Conservation (phyloP, 2,329 filamentous ascomycete genomes). For the Fusarium guadeloupense region DNA sequence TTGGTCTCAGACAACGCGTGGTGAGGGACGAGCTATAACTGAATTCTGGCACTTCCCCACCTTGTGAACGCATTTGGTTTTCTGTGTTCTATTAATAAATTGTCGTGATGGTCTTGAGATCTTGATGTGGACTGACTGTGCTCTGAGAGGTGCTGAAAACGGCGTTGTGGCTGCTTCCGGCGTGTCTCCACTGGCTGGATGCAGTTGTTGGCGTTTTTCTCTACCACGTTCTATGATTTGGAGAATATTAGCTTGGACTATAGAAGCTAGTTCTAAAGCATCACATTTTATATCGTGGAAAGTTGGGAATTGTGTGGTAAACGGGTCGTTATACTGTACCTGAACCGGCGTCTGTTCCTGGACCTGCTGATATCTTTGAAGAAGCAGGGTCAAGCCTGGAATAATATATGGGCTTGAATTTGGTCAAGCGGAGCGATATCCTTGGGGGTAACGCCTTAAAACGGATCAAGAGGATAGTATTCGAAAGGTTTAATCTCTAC, state of each 20-base stretch:
- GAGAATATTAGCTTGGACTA: too few relatives aligned
- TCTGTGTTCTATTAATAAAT: not conserved
- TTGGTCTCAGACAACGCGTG: slow-evolving; percentile 5
- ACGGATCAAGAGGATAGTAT: too few relatives aligned
- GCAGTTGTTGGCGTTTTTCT: not conserved
- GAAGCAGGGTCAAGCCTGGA: too few relatives aligned
- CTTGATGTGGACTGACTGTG: too few relatives aligned
- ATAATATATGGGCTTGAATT: too few relatives aligned
- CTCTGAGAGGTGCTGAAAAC: slow-evolving; percentile 16
- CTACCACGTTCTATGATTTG: not conserved
- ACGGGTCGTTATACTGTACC: not conserved
- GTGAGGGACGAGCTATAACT: not conserved
- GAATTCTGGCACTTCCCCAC: not conserved
- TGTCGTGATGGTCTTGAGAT: too few relatives aligned
- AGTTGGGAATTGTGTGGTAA: not conserved
- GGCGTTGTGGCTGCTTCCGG: slow-evolving; percentile 18
- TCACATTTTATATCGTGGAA: accelerated
- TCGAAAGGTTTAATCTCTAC: too few relatives aligned
- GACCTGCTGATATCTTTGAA: not conserved
- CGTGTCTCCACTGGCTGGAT: slow-evolving; percentile 8
- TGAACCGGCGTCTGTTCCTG: not conserved
- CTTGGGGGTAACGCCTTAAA: too few relatives aligned
- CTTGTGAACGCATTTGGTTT: not conserved
- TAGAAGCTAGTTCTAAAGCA: not conserved
- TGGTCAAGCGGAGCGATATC: too few relatives aligned